These are phyloP conservation scores for Tulasnella sp. DNA, from an alignment of 768 basidiomycete genomes.

Conservation along the genomic window DNA sequence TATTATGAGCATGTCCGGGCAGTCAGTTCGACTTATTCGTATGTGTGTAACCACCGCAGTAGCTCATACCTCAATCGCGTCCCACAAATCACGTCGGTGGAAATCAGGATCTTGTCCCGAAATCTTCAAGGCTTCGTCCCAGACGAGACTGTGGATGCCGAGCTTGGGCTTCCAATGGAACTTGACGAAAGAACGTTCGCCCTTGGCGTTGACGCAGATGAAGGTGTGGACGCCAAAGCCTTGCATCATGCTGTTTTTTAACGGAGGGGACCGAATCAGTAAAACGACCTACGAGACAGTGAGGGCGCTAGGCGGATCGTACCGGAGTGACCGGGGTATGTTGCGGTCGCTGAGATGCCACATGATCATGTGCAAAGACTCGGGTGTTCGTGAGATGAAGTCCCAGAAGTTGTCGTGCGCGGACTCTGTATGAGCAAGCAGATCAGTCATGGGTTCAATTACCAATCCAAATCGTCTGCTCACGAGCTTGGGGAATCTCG, in stretches of 20 bases:
- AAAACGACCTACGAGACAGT: not conserved
- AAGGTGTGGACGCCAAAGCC: slow-evolving; percentile 86
- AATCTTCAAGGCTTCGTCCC: slow-evolving; percentile 89
- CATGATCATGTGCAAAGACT: slow-evolving; percentile 57
- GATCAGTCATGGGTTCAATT: not conserved
- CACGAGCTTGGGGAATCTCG: slow-evolving; percentile 46
- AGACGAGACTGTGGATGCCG: slow-evolving; percentile 76
- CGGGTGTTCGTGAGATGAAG: slow-evolving; percentile 66
- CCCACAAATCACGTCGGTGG: slow-evolving; percentile 79
- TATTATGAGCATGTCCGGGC: not conserved
- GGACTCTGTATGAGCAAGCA: slow-evolving; percentile 32
- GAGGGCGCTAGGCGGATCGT: not conserved
- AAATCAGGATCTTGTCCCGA: slow-evolving; percentile 84
- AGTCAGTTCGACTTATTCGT: too few species aligned
- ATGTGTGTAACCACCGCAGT: too few species aligned
- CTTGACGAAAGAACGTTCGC: slow-evolving; percentile 78
- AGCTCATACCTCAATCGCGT: slow-evolving; percentile 57
- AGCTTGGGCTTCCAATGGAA: slow-evolving; percentile 82
- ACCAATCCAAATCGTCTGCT: not conserved
- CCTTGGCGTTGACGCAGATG: slow-evolving; percentile 62
- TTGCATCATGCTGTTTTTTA: slow-evolving; percentile 63
- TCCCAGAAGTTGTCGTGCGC: slow-evolving; percentile 87
- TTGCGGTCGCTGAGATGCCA: slow-evolving; percentile 85
- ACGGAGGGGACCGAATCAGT: not conserved
- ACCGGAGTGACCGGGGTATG: slow-evolving; percentile 74